phyloP scores from a whole-genome alignment of 1,139 yeast species.

The Scheffersomyces cryptocercus region DNA sequence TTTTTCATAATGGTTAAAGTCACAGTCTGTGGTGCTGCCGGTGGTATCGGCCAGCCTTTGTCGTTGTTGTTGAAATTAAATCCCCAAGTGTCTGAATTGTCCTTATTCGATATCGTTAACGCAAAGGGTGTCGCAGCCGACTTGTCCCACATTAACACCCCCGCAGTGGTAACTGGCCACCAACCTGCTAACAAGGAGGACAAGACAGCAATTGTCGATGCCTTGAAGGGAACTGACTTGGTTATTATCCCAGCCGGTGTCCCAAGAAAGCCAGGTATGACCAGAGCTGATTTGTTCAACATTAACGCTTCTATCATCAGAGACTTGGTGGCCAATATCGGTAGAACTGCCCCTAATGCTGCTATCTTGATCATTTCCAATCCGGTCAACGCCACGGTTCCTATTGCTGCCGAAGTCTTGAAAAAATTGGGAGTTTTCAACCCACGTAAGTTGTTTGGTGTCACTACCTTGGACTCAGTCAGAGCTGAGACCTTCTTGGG shows the following conservation, averaged over 20 bases:
- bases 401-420: slow-evolving; percentile 72
- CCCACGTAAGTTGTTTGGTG: slow-evolving; percentile 68
- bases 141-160: slow-evolving; percentile 67
- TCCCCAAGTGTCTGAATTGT: slow-evolving; percentile 53
- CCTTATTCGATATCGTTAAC: slow-evolving; percentile 66
- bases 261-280: slow-evolving; percentile 80
- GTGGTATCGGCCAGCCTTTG: slow-evolving; percentile 79
- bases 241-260: slow-evolving; percentile 83
- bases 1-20: slow-evolving; percentile 54
- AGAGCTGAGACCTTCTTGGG: slow-evolving; percentile 69
- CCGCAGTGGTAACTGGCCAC: slow-evolving; percentile 56
- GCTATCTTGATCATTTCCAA: slow-evolving; percentile 68
- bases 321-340: slow-evolving; percentile 59
- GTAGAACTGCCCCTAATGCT: slow-evolving; percentile 60
- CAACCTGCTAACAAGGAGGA: slow-evolving; percentile 54
- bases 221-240: slow-evolving; percentile 56
- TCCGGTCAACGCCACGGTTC: slow-evolving; percentile 76
- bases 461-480: slow-evolving; percentile 69
- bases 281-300: slow-evolving; percentile 73
- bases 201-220: slow-evolving; percentile 44
- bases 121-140: slow-evolving; percentile 76
- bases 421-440: slow-evolving; percentile 61
- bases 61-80: slow-evolving; percentile 64
- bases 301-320: slow-evolving; percentile 71
- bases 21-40: slow-evolving; percentile 77